Percentiles rank a stretch among this genome's conserved stretches.
phyloP scores from a whole-genome alignment of 2,329 filamentous ascomycete species.

The Colletotrichum eremochloae region DNA sequence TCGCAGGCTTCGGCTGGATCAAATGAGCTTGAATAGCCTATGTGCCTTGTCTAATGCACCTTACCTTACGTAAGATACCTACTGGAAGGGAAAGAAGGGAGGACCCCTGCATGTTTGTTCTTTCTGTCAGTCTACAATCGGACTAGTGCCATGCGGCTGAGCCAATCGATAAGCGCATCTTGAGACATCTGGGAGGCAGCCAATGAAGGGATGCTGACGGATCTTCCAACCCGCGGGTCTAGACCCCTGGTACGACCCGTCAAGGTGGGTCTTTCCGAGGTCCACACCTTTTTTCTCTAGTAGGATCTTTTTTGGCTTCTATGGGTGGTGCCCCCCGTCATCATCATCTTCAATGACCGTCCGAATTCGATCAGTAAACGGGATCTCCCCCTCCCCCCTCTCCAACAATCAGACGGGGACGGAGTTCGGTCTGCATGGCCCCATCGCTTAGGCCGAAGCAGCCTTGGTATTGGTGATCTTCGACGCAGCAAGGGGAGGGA shows the following conservation, averaged over 20 bases:
- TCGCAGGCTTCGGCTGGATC: too few species aligned
- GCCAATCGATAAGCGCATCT: not conserved
- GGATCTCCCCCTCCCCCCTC: too few species aligned
- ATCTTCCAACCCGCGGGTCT: not conserved
- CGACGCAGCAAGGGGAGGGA: not conserved
- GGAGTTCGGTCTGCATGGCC: not conserved
- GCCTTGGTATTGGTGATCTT: slow-evolving; percentile 8
- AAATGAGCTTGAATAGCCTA: too few species aligned
- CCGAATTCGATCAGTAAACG: not conserved
- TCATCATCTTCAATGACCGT: not conserved
- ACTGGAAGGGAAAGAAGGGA: too few species aligned
- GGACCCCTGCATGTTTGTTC: not conserved
- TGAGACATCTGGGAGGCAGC: not conserved
- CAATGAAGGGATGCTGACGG: not conserved
- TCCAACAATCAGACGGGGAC: not conserved
- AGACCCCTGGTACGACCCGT: too few species aligned
- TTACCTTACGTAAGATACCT: too few species aligned
- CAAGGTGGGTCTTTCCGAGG: too few species aligned
- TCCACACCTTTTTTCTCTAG: too few species aligned
- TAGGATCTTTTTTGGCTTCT: too few species aligned
- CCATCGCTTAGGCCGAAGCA: not conserved
- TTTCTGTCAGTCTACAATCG: not conserved
- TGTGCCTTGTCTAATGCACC: too few species aligned
- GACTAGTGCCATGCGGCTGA: rapidly evolving
- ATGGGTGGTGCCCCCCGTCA: too few species aligned